phyloP scores from a whole-genome alignment of 495 filamentous ascomycete species.

The Xylaria nigripes region DNA sequence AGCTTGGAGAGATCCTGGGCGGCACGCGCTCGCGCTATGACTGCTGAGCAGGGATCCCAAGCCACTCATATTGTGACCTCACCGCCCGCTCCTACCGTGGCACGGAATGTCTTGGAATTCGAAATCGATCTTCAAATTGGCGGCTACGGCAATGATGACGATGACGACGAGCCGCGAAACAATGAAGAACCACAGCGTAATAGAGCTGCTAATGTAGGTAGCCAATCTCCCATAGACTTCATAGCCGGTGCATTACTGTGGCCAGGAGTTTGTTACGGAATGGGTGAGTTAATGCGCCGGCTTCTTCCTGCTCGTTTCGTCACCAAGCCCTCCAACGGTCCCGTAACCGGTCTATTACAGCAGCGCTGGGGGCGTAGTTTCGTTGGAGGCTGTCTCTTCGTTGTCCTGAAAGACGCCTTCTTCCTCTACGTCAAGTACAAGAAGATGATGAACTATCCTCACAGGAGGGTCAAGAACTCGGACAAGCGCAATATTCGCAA shows the following conservation, averaged over 20 bases:
- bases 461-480: constrained; percentile 57
- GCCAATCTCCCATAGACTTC: constrained; percentile 23
- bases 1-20: constrained; percentile 54
- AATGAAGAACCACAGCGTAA: constrained; percentile 12
- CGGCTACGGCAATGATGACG: not conserved
- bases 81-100: constrained; percentile 30
- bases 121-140: constrained; percentile 21
- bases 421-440: constrained; percentile 68
- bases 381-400: constrained; percentile 70
- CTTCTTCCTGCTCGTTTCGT: constrained; percentile 58
- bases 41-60: constrained; percentile 17
- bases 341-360: constrained; percentile 56
- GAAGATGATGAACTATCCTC: constrained; percentile 57
- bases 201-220: constrained; percentile 1
- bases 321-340: constrained; percentile 31
- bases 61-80: constrained; percentile 20
- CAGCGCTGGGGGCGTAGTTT: constrained; percentile 70
- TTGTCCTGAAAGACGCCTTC: constrained; percentile 68
- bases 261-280: constrained; percentile 39
- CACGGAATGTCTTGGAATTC: constrained; percentile 19
- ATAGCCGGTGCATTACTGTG: constrained; percentile 34
- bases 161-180: constrained; percentile 7
- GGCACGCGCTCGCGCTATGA: constrained; percentile 25
- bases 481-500: constrained; percentile 20
- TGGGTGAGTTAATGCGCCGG: constrained; percentile 60